phyloP scores from a whole-genome alignment of 225 moss, liverwort and hornwort species.

The Sphagnum contortum region DNA sequence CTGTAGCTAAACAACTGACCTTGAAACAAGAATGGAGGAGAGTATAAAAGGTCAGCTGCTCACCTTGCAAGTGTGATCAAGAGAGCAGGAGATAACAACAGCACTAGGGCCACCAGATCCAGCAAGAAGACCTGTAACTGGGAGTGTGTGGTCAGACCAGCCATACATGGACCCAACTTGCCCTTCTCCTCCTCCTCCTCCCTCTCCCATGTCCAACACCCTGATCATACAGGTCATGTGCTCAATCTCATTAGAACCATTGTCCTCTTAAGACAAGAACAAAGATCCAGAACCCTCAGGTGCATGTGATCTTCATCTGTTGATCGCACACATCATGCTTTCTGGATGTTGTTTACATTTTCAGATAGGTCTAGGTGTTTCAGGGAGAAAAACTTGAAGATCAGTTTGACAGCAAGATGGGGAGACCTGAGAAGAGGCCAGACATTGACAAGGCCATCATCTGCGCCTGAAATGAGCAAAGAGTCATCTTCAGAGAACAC shows the following conservation, averaged over 20 bases:
- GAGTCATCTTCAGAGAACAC: slow-evolving; percentile 95
- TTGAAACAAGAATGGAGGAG: no score
- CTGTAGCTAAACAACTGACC: no score
- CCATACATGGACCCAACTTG: slow-evolving; percentile 79
- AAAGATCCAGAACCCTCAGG: no score
- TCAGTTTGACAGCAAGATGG: no score
- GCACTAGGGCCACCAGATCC: slow-evolving; percentile 96
- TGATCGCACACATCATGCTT: no score
- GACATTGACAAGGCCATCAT: slow-evolving; percentile 86
- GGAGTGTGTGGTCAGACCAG: slow-evolving; percentile 94
- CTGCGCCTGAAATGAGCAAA: slow-evolving; percentile 81
- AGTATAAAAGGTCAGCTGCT: no score
- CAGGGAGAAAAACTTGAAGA: no score
- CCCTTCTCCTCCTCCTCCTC: slow-evolving; percentile 54
- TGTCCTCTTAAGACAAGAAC: no score
- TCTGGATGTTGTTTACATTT: no score
- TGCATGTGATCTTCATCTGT: no score
- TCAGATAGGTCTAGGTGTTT: no score
- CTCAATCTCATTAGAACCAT: not conserved
- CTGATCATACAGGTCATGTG: slow-evolving; percentile 24
- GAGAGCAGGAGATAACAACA: slow-evolving; percentile 93
- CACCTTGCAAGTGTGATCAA: slow-evolving; percentile 99
- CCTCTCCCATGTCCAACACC: slow-evolving; percentile 74
- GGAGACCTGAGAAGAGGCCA: slow-evolving; percentile 91
- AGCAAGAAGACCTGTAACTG: slow-evolving; percentile 84